These are phyloP conservation scores for Stephania yunnanensis DNA, from an alignment of 164 flowering plant species.

Conservation along the genomic window DNA sequence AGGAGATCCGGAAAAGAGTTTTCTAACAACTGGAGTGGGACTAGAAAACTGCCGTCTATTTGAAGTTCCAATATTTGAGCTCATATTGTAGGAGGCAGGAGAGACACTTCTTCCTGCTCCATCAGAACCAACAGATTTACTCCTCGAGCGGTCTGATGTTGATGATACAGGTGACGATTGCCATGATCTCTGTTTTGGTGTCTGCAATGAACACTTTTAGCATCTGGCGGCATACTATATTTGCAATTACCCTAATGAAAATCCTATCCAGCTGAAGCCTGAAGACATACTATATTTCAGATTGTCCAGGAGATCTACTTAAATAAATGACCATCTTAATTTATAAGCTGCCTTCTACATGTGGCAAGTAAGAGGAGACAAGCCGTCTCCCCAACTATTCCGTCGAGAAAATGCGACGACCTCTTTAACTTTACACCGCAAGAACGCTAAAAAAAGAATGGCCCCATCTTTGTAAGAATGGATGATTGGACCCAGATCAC, in stretches of 20 bases:
- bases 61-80: conserved; percentile 19
- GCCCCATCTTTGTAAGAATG: too few relatives aligned
- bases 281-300: too few relatives aligned
- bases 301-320: too few relatives aligned
- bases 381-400: too few relatives aligned
- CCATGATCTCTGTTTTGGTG: conserved; percentile 30
- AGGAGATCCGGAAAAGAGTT: conserved; percentile 30
- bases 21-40: conserved; percentile 30
- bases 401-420: too few relatives aligned
- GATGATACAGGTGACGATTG: conserved; percentile 21
- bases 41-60: conserved; percentile 23
- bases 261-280: neutral
- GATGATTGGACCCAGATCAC: too few relatives aligned
- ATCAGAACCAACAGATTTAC: conserved; percentile 29
- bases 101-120: conserved; percentile 30
- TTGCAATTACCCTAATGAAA: neutral
- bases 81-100: conserved; percentile 24
- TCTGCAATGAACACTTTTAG: conserved; percentile 22
- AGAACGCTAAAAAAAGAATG: too few relatives aligned
- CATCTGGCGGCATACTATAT: neutral
- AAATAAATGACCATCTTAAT: too few relatives aligned
- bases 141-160: conserved; percentile 30
- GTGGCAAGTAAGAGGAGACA: too few relatives aligned
- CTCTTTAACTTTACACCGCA: too few relatives aligned
- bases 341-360: too few relatives aligned